A percentile compares a stretch with the other conserved stretches of the same genome.
Evolutionary conservation across 768 basidiomycete genomes (phyloP).

Genomic region (Naganishia vaughanmartiniae): DNA sequence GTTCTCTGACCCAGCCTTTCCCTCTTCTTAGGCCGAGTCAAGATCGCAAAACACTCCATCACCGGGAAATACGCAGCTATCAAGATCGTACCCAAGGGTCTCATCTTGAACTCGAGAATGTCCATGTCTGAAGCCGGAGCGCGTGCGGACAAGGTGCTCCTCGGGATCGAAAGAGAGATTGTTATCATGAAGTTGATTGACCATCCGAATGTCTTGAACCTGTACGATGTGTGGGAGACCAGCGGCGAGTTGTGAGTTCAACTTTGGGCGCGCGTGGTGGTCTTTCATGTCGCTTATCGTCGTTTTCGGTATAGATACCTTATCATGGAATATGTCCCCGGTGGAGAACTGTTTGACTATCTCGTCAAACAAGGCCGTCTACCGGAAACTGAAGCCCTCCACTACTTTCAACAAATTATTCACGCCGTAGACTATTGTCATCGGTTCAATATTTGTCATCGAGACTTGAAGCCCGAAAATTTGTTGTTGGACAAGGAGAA

Average conservation of each 20-base stretch:
- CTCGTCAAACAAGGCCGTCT: slow-evolving; percentile 75
- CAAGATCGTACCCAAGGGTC: slow-evolving; percentile 84
- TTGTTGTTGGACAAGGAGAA: slow-evolving; percentile 75
- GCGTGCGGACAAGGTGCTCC: slow-evolving; percentile 70
- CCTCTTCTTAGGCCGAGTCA: slow-evolving; percentile 68
- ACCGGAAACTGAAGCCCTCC: slow-evolving; percentile 67
- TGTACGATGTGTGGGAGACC: slow-evolving; percentile 97
- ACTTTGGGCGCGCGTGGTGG: not conserved
- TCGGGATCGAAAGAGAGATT: slow-evolving; percentile 86
- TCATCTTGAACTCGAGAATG: slow-evolving; percentile 64
- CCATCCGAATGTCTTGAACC: slow-evolving; percentile 87
- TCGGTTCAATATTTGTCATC: slow-evolving; percentile 88
- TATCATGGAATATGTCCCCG: slow-evolving; percentile 90
- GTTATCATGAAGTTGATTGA: slow-evolving; percentile 96
- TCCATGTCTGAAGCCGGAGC: slow-evolving; percentile 69
- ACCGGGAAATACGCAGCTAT: slow-evolving; percentile 87
- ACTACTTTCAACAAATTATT: slow-evolving; percentile 91
- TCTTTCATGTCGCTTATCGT: not conserved
- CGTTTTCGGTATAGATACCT: slow-evolving; percentile 56
- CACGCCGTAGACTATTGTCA: slow-evolving; percentile 88
- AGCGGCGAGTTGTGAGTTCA: slow-evolving; percentile 69
- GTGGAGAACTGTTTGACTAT: slow-evolving; percentile 92
- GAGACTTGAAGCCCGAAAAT: slow-evolving; percentile 93
- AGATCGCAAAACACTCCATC: slow-evolving; percentile 80
- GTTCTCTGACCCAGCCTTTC: slow-evolving; percentile 3